phyloP scores from a whole-genome alignment of 495 filamentous ascomycete species.

The Talaromyces proteolyticus region DNA sequence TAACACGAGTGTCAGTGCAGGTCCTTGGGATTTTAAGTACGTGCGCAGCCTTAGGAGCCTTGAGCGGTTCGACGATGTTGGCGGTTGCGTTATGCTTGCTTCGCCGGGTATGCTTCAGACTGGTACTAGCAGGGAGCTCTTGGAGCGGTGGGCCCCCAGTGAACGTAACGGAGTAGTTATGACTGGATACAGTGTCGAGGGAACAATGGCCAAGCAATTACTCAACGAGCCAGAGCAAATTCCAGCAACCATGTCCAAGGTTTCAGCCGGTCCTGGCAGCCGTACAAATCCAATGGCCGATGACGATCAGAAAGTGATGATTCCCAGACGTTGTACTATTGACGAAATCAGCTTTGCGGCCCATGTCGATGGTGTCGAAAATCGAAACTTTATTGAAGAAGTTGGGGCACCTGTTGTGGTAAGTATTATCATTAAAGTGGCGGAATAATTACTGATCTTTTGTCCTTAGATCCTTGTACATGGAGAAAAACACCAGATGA shows the following conservation, averaged over 20 bases:
- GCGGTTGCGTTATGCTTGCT: slow-evolving; percentile 93
- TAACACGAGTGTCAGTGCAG: slow-evolving; percentile 64
- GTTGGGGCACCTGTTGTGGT: slow-evolving; percentile 86
- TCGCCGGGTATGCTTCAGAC: slow-evolving; percentile 97
- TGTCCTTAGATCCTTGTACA: slow-evolving; percentile 77
- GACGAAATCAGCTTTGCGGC: slow-evolving; percentile 93
- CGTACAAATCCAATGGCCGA: slow-evolving; percentile 43
- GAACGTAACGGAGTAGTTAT: slow-evolving; percentile 94
- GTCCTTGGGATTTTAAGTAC: slow-evolving; percentile 94
- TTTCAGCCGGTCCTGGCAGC: slow-evolving; percentile 49
- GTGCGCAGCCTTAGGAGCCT: slow-evolving; percentile 86
- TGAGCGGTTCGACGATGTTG: slow-evolving; percentile 93
- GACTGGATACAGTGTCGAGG: slow-evolving; percentile 96
- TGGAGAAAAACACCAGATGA: slow-evolving; percentile 97
- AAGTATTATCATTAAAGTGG: slow-evolving; percentile 28
- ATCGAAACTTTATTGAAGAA: slow-evolving; percentile 91
- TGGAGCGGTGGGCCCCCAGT: slow-evolving; percentile 94
- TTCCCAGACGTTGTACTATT: slow-evolving; percentile 84
- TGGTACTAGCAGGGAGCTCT: slow-evolving; percentile 82
- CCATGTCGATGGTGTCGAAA: slow-evolving; percentile 94
- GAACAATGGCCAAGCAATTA: slow-evolving; percentile 94
- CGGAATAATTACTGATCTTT: slow-evolving; percentile 10
- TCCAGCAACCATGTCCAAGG: slow-evolving; percentile 79
- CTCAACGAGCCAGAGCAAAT: slow-evolving; percentile 92
- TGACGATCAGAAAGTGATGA: slow-evolving; percentile 77